A percentile compares a stretch with the other conserved stretches of the same genome.
phyloP scores from a whole-genome alignment of 192 early-diverging fungal genomes.

The Umbelopsis isabellina region DNA sequence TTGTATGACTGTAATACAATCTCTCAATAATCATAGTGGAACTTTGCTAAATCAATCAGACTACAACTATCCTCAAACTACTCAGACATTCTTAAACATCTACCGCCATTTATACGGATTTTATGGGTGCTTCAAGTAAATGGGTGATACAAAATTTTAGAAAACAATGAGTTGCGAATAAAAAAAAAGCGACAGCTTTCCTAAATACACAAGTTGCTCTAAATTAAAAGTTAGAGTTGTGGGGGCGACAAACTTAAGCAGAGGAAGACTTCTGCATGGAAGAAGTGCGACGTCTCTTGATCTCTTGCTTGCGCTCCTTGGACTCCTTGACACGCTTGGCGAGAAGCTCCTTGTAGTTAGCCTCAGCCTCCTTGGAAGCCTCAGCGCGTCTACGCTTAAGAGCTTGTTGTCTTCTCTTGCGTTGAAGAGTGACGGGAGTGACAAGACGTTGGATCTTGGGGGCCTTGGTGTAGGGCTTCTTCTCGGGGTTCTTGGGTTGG shows the following conservation, averaged over 20 bases:
- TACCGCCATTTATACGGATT: slow-evolving; percentile 24
- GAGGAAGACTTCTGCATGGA: slow-evolving; percentile 60
- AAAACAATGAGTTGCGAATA: slow-evolving; percentile 5
- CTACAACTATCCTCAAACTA: neutral
- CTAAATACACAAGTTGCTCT: slow-evolving; percentile 19
- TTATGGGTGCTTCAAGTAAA: slow-evolving; percentile 22
- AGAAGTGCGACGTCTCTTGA: slow-evolving; percentile 77
- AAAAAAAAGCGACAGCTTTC: slow-evolving; percentile 15
- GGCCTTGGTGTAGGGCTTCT: slow-evolving; percentile 95
- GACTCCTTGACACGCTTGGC: slow-evolving; percentile 94
- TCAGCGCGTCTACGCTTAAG: slow-evolving; percentile 86
- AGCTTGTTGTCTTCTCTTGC: slow-evolving; percentile 87
- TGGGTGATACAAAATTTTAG: slow-evolving; percentile 21
- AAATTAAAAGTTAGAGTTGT: slow-evolving; percentile 6
- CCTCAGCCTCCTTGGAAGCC: slow-evolving; percentile 79
- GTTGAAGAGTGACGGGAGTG: slow-evolving; percentile 95
- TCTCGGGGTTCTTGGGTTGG: slow-evolving; percentile 83
- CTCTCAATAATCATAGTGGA: neutral
- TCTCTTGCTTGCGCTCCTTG: slow-evolving; percentile 82
- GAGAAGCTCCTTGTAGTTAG: slow-evolving; percentile 85
- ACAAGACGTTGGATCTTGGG: slow-evolving; percentile 98
- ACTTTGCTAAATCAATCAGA: neutral
- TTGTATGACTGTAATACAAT: neutral
- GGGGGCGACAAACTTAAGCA: slow-evolving; percentile 30
- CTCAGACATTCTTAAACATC: slow-evolving; percentile 11